Evolutionary conservation across 495 filamentous ascomycete genomes (phyloP), one percentile per base, ranked within the genome.

Genomic region (Neurospora terricola): DNA sequence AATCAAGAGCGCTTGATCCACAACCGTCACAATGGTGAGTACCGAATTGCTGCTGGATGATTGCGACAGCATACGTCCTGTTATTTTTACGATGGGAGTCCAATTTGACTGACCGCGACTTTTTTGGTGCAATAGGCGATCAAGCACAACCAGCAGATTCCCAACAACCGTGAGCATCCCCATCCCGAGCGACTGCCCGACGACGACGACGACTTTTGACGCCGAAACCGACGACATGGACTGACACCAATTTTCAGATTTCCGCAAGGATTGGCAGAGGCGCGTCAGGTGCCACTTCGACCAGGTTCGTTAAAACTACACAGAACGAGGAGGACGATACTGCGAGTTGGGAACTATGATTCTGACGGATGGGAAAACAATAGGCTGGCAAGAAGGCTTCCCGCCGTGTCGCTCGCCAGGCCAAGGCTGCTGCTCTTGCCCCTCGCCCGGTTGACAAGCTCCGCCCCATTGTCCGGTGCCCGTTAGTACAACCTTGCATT

Each of bases 221-320:
- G 73, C 72, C 62, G 54, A 72, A 62, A 73, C 8, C 27, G 27
- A 62, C 54, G 54, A 62, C 54, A 62, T 62, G 45, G 75, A 76
- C 75, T 78, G 75, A 81, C 79, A 68, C 66, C 59, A 69, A 69
- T 74, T 72, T 73, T 76, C 80, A 95, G 93, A 99, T 86, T 99
- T 99, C 94, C 96, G 94, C 89, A 99, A 99, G 94, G 93, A 99
- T 88, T 99, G 96, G 96, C 94, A 97, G 86, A 92, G 93, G 85
- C 94, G 96, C 87, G 96, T 99, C 79, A 92, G 94, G 86, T 89
- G 90, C 83, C 96, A 98, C 89, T 99, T 99, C 88, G 93, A 99
- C 88, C 96, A 99, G 95, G 95, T 98, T 94, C 76, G 82, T 79
- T 30, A 70, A 66, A 45, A 43, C 30, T 8, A 39, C 80, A 12